These are phyloP conservation scores for Malus hybrid DNA, from an alignment of 331 rosid genomes.

Conservation along the genomic window DNA sequence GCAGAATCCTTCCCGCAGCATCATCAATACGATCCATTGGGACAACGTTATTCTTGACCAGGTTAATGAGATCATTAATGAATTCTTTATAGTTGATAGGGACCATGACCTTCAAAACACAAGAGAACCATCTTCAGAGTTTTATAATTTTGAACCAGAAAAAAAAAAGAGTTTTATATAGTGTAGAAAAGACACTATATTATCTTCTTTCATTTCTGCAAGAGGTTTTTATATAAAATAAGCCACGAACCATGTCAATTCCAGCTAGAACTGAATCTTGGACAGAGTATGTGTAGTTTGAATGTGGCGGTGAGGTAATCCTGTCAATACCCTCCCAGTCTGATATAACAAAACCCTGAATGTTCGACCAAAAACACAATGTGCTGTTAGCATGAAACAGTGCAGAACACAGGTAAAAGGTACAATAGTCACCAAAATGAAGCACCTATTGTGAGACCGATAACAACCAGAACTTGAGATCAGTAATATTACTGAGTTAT, in stretches of 20 bases:
- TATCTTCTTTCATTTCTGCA: neutral
- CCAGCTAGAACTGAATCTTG: slow-evolving; percentile 80
- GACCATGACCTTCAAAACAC: slow-evolving; percentile 67
- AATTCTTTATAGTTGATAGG: slow-evolving; percentile 61
- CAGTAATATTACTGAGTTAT: neutral
- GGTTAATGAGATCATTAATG: slow-evolving; percentile 58
- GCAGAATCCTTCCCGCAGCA: slow-evolving; percentile 79
- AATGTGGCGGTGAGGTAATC: slow-evolving; percentile 63
- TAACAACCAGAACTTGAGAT: neutral
- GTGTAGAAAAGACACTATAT: neutral
- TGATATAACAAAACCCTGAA: slow-evolving; percentile 96
- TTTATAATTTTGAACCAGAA: too few species aligned
- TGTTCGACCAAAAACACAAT: slow-evolving; percentile 6
- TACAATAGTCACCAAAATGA: neutral
- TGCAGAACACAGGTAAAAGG: neutral
- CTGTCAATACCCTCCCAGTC: slow-evolving; percentile 95
- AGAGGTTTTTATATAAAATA: slow-evolving; percentile 9
- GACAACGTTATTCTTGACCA: slow-evolving; percentile 68
- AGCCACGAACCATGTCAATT: slow-evolving; percentile 76
- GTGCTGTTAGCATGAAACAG: neutral
- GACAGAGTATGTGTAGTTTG: slow-evolving; percentile 80
- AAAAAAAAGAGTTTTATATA: too few species aligned
- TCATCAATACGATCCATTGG: slow-evolving; percentile 88
- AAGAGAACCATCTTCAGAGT: slow-evolving; percentile 20
- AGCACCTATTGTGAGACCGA: neutral